Percentiles rank a stretch among this genome's conserved stretches.
These are phyloP conservation scores for Sporodiniella umbellata DNA, from an alignment of 371 early-diverging fungal species.

Conservation along the genomic window DNA sequence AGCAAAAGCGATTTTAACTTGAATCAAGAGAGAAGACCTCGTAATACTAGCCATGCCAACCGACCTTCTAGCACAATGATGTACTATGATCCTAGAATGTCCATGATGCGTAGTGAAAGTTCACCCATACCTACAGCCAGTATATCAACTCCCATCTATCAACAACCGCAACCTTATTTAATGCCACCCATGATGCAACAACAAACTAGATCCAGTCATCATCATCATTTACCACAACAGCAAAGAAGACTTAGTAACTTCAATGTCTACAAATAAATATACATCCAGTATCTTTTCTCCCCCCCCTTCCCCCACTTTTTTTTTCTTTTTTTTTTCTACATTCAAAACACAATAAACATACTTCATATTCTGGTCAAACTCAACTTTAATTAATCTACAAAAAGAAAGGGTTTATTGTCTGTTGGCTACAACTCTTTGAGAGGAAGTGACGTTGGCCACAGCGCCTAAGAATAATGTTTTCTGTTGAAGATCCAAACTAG, in stretches of 20 bases:
- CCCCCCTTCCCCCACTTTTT: too few species aligned
- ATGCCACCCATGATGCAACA: slow-evolving; percentile 11
- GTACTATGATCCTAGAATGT: slow-evolving; percentile 9
- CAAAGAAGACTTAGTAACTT: neutral
- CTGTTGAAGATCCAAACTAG: slow-evolving; percentile 34
- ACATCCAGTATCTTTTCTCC: too few species aligned
- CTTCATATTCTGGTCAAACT: too few species aligned
- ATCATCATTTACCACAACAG: slow-evolving; percentile 5
- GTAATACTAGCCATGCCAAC: neutral
- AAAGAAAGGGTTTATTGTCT: neutral
- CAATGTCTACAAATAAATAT: neutral
- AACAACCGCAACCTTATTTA: slow-evolving; percentile 8
- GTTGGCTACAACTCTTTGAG: neutral
- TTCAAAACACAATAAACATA: neutral
- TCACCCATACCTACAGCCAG: slow-evolving; percentile 19
- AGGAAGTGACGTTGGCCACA: slow-evolving; percentile 24
- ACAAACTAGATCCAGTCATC: slow-evolving; percentile 4
- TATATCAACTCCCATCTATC: slow-evolving; percentile 15
- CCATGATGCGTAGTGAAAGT: slow-evolving; percentile 8
- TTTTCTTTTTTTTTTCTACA: neutral
- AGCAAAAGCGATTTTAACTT: slow-evolving; percentile 21
- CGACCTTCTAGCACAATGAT: slow-evolving; percentile 8
- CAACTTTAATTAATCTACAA: too few species aligned
- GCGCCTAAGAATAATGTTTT: slow-evolving; percentile 34
- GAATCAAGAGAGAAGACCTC: neutral